Evolutionary conservation across 2,329 filamentous ascomycete genomes (phyloP).

Genomic region (Beauveria bassiana): DNA sequence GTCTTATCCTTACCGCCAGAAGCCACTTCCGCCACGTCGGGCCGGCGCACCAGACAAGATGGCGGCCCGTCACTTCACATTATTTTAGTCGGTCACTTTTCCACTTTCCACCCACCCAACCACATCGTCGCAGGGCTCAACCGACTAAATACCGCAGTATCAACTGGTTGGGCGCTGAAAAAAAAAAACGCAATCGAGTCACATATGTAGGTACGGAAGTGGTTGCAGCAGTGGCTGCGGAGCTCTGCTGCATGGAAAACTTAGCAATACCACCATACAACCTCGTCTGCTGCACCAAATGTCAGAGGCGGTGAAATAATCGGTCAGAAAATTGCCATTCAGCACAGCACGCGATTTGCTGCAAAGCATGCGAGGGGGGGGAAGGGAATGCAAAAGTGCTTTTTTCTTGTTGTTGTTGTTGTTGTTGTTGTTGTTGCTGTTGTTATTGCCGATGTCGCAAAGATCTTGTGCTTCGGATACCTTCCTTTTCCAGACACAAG

Average conservation of each 20-base stretch:
- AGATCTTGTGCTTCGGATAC: not conserved
- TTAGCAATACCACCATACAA: not conserved
- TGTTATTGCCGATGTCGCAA: not conserved
- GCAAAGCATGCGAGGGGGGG: too few species aligned
- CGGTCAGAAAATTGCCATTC: not conserved
- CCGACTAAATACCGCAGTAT: not conserved
- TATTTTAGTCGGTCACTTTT: too few species aligned
- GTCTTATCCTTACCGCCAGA: constrained; percentile 4
- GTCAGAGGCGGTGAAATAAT: not conserved
- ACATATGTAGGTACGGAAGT: not conserved
- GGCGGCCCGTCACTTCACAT: not conserved
- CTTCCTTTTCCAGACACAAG: not conserved
- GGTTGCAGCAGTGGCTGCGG: not conserved
- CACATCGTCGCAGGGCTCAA: not conserved
- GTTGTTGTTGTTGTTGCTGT: too few species aligned
- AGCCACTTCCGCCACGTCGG: constrained; percentile 2
- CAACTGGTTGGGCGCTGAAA: not conserved
- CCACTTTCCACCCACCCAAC: not conserved
- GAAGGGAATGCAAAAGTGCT: too few species aligned
- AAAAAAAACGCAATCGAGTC: not conserved
- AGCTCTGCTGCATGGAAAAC: not conserved
- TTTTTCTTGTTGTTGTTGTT: too few species aligned
- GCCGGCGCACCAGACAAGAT: not conserved
- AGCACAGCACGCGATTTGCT: not conserved
- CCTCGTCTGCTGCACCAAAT: not conserved